Evolutionary conservation across 2,329 filamentous ascomycete species (phyloP), one percentile per base, ranked within the genome.

Genomic region (Aspergillus brasiliensis): DNA sequence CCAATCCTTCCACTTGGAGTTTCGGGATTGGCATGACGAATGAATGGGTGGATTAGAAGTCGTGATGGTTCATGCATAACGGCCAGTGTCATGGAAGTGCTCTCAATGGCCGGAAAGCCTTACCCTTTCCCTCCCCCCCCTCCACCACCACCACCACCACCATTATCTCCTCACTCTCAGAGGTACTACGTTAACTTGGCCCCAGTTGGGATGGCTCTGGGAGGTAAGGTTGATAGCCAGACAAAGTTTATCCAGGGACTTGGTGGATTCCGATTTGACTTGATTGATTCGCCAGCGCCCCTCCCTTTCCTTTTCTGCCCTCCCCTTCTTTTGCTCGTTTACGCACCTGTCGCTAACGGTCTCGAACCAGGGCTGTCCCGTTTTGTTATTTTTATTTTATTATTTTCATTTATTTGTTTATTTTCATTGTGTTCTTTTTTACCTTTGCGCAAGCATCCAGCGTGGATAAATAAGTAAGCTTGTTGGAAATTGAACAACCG

Each of bases 51-150:
- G n/a, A 42, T 42, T 34, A 11, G 28, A 57, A 27, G 13, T 31
- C 23, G 25, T 25, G 23, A 51, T 56, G 51, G 61, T 65, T 63
- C 63, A 63, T 65, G 61, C 63, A 61, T 49, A 28, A 37, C 57
- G 34, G 25, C 44, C 55, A 57, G n/a, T 57, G 47, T 19, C 46
- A 57, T 59, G 46, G 49, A 48, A 37, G 13, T 17, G 23, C 17
- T 51, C 57, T 44, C 40, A 57, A 57, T 58, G 47, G 54, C 51
- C 34, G 54, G 46, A 47, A 42, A 5, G 11, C 31, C 11, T 34
- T 34, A 34, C 31, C 31, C 31, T 34, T 34, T 34, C 40, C 10
- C 40, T 15, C 40, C 19, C 38, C 7, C 38, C 40, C 40, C 17
- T 44, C 10, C 38, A 17, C 17, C 15, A 10, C 38, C n/a, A 17